phyloP scores from a whole-genome alignment of 192 early-diverging fungal species.

The Linnemannia zychae region DNA sequence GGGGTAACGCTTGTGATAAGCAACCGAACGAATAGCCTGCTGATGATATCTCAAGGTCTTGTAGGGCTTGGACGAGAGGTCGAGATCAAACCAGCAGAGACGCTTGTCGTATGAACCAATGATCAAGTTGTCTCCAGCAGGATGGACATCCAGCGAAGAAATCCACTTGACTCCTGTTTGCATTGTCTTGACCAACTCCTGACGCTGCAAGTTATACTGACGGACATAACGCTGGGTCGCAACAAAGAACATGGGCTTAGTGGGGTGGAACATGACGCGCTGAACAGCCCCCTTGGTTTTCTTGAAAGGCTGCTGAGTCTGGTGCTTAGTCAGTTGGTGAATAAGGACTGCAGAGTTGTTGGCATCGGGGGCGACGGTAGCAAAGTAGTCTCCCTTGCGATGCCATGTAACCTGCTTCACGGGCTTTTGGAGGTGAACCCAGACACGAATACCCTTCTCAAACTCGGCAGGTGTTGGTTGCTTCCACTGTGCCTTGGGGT shows the following conservation, averaged over 20 bases:
- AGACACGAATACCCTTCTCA: constrained; percentile 40
- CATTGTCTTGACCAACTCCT: constrained; percentile 89
- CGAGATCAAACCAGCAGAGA: constrained; percentile 98
- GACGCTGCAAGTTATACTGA: constrained; percentile 93
- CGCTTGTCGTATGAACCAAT: constrained; percentile 96
- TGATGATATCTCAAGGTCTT: constrained; percentile 92
- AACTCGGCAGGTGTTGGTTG: constrained; percentile 52
- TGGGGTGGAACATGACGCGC: constrained; percentile 92
- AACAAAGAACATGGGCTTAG: constrained; percentile 92
- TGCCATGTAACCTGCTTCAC: constrained; percentile 95
- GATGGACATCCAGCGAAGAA: constrained; percentile 94
- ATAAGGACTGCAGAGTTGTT: constrained; percentile 83
- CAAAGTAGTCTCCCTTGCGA: constrained; percentile 96
- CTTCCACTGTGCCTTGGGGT: constrained; percentile 48
- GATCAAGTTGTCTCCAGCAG: constrained; percentile 95
- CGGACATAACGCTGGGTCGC: constrained; percentile 95
- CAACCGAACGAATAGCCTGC: constrained; percentile 89
- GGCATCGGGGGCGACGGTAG: constrained; percentile 86
- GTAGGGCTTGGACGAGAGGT: constrained; percentile 93
- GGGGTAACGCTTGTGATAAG: constrained; percentile 90
- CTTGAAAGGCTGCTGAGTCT: constrained; percentile 93
- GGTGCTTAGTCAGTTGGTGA: constrained; percentile 92
- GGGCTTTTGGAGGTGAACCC: constrained; percentile 55
- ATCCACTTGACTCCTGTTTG: constrained; percentile 93
- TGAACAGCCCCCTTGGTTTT: constrained; percentile 92